Base-by-base conservation (phyloP, 140 eudicot genomes). In the Eryngium alpinum region DNA sequence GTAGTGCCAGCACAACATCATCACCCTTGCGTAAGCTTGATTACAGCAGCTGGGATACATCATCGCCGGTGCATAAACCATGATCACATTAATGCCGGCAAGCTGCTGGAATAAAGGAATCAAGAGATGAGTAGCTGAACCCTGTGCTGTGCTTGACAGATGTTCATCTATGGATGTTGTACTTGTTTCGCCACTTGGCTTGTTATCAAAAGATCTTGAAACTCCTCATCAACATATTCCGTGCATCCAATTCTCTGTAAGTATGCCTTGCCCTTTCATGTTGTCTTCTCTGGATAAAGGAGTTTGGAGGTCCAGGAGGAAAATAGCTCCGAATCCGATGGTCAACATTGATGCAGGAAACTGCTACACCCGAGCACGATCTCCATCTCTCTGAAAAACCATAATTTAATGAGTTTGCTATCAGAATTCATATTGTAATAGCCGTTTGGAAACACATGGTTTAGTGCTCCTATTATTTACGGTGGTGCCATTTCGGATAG, bases 91-190 rank as follows among this genome's bases (percentile, higher is more conserved):
- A 34, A 89, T 89, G 50, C 92, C 90, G 14, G 88, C 87, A 25
- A 89, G 51, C 72, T 87, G 90, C 70, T 89, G 90, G 81, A 87
- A 89, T 62, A 87, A 84, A 6, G 93, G 91, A 15, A 89, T 89
- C 52, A 79, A 53, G 19, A 84, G 63, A 89, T 79, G 25, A 83
- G 81, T 22, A 89, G 80, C 24, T 87, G 88, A 11, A 89, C 89
- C 75, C 91, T 83, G 73, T 89, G 81, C 50, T 72, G 82, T 59
- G 65, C 78, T 73, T 14, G 43, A 11, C 29, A 29, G 24, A 75
- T 75, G n/a, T 75, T 75, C 22, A 19, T 50, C 79, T 62, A 75
- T n/a, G 79, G 79, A 75, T 75, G 31, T 13, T 28, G 27, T 22
- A 73, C 57, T 73, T 24, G 59, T 32, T 50, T 83, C 21, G 84